Base-by-base conservation (phyloP, 225 moss, liverwort and hornwort genomes). In the Marchantia paleacea region DNA sequence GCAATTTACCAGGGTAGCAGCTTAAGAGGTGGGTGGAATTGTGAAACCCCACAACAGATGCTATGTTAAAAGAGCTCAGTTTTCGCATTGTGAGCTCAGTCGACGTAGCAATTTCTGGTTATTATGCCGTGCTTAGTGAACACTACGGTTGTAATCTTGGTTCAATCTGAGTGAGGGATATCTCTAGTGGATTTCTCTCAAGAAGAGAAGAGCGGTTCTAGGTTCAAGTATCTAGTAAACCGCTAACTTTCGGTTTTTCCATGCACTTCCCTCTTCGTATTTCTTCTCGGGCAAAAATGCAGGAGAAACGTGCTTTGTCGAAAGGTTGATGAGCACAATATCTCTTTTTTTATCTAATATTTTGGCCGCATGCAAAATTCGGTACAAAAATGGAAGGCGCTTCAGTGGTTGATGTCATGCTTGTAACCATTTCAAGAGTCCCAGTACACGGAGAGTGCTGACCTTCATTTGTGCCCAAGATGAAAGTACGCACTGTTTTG, bases 41-140 rank as follows among this genome's bases (percentile, higher is more conserved):
- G 26, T 29, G 74, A 26, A 18, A 15, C 55, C 74, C 74, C 55
- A 14, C 55, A 55, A 15, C 8, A 55, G 74, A 74, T 6, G 54
- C 74, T 49, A 20, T 19, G 74, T 55, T 12, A 54, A 53, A 15
- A 16, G 26, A 26, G 55, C 74, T 74, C 74, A 74, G 74, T 74
- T 74, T 74, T 74, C 14, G 74, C 26, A 10, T 54, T 28, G 54
- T 74, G 74, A 74, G 74, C 74, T 74, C 52, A 54, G 0, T 74
- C 26, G 28, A 74, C 26, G 74, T 53, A 74, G 55, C 7, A 39
- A 39, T 2, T 39, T 39, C 39, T 39, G 39, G 39, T 74, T 7
- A 28, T 11, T 74, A 54, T 53, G 54, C 74, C 74, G 28, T 54
- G n/a, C 5, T 29, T 55, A 48, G n/a, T 72, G 72, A 50, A 51